Evolutionary conservation across 768 basidiomycete species (phyloP).

Genomic region (Boletus reticulatus): DNA sequence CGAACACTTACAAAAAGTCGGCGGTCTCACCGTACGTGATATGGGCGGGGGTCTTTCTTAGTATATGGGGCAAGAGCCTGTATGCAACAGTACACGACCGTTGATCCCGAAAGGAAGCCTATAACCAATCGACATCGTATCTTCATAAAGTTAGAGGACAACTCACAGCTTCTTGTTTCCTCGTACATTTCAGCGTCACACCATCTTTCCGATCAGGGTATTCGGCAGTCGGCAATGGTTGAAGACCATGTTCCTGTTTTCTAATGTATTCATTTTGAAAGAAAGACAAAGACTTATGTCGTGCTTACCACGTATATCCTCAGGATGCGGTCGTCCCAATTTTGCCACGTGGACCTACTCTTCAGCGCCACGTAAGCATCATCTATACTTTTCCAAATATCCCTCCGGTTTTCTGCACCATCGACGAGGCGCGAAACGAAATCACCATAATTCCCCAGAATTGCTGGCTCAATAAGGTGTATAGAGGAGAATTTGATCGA

Average conservation of each 20-base stretch:
- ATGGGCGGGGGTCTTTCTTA: conserved; percentile 1
- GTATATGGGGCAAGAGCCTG: background rate
- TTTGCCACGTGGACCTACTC: background rate
- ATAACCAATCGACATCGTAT: no score
- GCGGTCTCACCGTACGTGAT: background rate
- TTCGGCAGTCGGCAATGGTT: conserved; percentile 3
- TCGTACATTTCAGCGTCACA: conserved; percentile 8
- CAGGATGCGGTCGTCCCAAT: conserved; percentile 8
- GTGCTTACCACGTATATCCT: background rate
- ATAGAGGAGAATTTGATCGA: conserved; percentile 7
- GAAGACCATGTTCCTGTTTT: conserved; percentile 5
- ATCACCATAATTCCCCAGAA: background rate
- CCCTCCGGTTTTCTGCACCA: background rate
- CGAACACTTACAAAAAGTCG: no score
- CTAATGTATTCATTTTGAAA: no score
- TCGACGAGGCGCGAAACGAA: background rate
- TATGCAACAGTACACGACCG: background rate
- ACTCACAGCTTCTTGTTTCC: conserved; percentile 2
- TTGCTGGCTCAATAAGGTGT: conserved; percentile 1
- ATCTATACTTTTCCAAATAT: conserved; percentile 1
- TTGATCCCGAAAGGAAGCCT: background rate
- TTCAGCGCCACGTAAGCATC: background rate
- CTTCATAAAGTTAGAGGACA: no score
- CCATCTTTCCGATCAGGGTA: background rate
- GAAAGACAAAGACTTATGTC: background rate